A percentile compares a stretch with the other conserved stretches of the same genome.
Conservation (phyloP, 129 eudicot species). For the Tagetes erecta region DNA sequence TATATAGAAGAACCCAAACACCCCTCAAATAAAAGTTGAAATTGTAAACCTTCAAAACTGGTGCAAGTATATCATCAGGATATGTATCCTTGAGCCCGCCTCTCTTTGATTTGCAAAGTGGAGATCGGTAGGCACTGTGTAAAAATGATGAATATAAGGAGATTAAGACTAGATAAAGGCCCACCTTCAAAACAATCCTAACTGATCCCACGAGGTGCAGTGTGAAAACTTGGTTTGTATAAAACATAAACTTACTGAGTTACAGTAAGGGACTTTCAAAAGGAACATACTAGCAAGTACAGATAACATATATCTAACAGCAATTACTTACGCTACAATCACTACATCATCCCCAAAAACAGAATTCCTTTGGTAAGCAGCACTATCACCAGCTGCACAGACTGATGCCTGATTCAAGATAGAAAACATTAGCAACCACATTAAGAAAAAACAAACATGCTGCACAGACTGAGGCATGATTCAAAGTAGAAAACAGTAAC, state of each 20-base stretch:
- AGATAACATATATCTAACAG: background rate
- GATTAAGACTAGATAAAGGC: background rate
- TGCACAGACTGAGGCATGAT: slow-evolving; percentile 72
- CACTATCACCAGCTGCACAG: slow-evolving; percentile 86
- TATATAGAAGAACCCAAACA: background rate
- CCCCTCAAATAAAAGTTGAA: background rate
- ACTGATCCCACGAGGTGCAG: background rate
- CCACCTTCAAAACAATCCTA: background rate
- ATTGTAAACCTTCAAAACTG: slow-evolving; percentile 69
- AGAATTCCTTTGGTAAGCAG: slow-evolving; percentile 79
- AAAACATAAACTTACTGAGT: background rate
- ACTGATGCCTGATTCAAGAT: slow-evolving; percentile 63
- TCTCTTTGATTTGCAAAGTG: slow-evolving; percentile 83
- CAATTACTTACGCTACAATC: slow-evolving; percentile 83
- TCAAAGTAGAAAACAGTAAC: slow-evolving; percentile 17
- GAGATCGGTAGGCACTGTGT: slow-evolving; percentile 75
- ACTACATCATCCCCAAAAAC: slow-evolving; percentile 91
- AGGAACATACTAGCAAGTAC: background rate
- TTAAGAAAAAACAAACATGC: slow-evolving; percentile 32
- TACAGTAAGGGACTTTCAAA: background rate
- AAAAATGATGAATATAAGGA: background rate
- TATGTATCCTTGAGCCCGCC: slow-evolving; percentile 95
- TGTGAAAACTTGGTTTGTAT: background rate
- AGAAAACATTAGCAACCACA: slow-evolving; percentile 8
- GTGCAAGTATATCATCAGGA: slow-evolving; percentile 94